Evolutionary conservation across 2,329 filamentous ascomycete species (phyloP).

Genomic region (Septoria linicola): DNA sequence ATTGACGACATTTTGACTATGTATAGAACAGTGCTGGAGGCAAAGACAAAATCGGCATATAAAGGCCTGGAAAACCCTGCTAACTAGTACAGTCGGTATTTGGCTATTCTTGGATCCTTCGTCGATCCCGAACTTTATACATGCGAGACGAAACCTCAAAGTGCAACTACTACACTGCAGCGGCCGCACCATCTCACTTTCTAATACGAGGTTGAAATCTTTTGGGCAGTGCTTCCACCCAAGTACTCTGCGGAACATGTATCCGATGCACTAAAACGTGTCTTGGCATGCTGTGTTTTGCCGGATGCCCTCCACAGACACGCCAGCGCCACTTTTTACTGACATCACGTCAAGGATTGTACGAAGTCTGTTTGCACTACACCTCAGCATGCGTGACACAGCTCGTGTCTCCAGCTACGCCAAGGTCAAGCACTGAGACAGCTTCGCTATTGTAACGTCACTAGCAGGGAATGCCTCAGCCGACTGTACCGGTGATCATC

Average conservation of each 20-base stretch:
- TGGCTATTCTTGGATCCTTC: conserved; percentile 10
- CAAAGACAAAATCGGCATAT: conserved; percentile 2
- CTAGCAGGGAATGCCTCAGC: background rate
- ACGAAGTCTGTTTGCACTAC: background rate
- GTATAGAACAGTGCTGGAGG: too few species aligned
- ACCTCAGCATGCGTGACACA: background rate
- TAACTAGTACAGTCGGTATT: background rate
- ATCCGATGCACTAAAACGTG: background rate
- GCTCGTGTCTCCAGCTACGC: background rate
- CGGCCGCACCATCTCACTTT: background rate
- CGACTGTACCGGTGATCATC: conserved; percentile 7
- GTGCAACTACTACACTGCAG: background rate
- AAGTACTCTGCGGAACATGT: background rate
- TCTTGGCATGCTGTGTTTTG: background rate
- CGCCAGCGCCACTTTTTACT: conserved; percentile 5
- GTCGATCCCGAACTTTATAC: conserved; percentile 10
- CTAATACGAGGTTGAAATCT: conserved; percentile 1
- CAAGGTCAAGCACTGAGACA: background rate
- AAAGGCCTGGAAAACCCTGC: background rate
- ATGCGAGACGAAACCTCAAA: conserved; percentile 1
- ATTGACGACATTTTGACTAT: background rate
- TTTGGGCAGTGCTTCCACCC: background rate
- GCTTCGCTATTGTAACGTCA: conserved; percentile 3
- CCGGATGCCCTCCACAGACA: background rate
- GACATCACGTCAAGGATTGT: conserved; percentile 10